Evolutionary conservation across 352 stramenopile species (phyloP).

Genomic region (Globisporangium recalcitrans): DNA sequence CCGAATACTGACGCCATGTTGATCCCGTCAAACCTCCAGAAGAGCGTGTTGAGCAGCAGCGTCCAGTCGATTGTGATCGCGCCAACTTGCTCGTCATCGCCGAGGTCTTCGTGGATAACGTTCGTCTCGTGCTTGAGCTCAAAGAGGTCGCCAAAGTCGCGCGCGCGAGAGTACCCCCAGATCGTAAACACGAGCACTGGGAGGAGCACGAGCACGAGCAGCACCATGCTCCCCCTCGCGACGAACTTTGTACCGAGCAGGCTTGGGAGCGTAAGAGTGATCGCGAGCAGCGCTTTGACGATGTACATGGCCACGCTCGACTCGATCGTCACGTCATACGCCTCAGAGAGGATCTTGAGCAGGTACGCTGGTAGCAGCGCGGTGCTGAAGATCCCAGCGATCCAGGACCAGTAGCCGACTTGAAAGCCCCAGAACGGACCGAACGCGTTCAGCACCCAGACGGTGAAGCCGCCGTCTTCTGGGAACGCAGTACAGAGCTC

Average conservation of each 20-base stretch:
- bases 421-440: constrained; percentile 73
- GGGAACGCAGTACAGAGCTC: constrained; percentile 86
- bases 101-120: background rate
- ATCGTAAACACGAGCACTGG: background rate
- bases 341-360: constrained; percentile 12
- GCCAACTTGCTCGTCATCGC: constrained; percentile 1
- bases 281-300: constrained; percentile 22
- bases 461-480: constrained; percentile 65
- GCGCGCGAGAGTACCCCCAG: constrained; percentile 17
- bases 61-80: constrained; percentile 39
- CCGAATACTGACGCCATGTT: constrained; percentile 81
- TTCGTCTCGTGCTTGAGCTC: background rate
- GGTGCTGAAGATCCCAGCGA: constrained; percentile 49
- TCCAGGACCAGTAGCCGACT: constrained; percentile 62
- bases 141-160: constrained; percentile 76
- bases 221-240: background rate
- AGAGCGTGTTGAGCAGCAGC: constrained; percentile 87
- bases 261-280: constrained; percentile 18
- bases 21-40: constrained; percentile 92
- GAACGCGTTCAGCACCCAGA: constrained; percentile 88
- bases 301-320: constrained; percentile 10
- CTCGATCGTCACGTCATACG: constrained; percentile 3
- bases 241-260: constrained; percentile 16
- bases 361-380: constrained; percentile 42
- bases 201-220: background rate